A percentile compares a stretch with the other conserved stretches of the same genome.
Conservation (phyloP, 352 stramenopile species). For the Lagenidium giganteum region DNA sequence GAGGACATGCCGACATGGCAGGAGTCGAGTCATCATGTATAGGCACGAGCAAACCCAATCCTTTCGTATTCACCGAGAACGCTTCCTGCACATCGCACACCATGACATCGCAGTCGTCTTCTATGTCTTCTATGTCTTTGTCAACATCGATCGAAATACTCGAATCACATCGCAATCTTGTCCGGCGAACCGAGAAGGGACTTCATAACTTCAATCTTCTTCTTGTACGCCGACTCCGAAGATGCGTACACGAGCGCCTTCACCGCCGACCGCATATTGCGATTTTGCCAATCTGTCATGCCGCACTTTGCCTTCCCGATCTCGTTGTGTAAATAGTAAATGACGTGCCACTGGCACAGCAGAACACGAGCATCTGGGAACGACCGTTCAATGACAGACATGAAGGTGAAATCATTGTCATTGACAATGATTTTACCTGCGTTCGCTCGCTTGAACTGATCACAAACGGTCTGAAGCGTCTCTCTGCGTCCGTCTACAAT, state of each 20-base stretch:
- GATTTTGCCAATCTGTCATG: conserved; percentile 5
- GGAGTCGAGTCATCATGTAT: conserved; percentile 10
- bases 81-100: conserved; percentile 1
- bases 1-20: conserved; percentile 13
- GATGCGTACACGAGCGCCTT: neutral
- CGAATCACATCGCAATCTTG: neutral
- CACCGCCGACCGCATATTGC: neutral
- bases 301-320: conserved; percentile 1
- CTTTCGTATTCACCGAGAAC: neutral
- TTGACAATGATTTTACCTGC: neutral
- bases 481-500: neutral
- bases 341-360: conserved; percentile 5
- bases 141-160: conserved; percentile 1
- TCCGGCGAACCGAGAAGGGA: neutral
- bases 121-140: neutral
- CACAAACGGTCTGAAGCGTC: neutral
- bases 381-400: conserved; percentile 3
- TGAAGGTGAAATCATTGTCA: conserved; percentile 5
- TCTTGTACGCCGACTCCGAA: neutral
- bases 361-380: neutral
- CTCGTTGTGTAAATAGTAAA: conserved; percentile 1
- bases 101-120: neutral
- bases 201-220: conserved; percentile 1
- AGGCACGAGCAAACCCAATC: conserved; percentile 18
- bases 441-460: conserved; percentile 4